Conservation (phyloP, 202 grass and related monocot species). For the Setaria viridis region DNA sequence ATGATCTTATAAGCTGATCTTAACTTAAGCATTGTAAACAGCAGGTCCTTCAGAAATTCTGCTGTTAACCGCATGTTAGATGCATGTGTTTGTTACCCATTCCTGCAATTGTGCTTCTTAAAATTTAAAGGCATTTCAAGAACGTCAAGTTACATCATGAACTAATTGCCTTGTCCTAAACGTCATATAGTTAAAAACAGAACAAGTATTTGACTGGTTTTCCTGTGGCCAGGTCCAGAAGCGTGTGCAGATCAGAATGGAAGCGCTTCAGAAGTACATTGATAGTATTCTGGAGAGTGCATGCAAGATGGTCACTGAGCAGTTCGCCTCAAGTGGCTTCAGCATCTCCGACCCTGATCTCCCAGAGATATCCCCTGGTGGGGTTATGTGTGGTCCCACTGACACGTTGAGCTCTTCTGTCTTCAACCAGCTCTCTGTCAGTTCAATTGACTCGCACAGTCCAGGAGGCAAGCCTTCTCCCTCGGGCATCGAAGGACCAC, state of each 20-base stretch:
- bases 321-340: constrained; percentile 72
- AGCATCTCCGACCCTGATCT: constrained; percentile 60
- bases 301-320: constrained; percentile 92
- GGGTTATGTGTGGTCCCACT: constrained; percentile 51
- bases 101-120: not conserved
- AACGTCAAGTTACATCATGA: not conserved
- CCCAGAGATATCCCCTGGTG: constrained; percentile 50
- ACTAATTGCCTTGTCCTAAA: too few relatives aligned
- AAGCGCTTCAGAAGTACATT: constrained; percentile 93
- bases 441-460: constrained; percentile 68
- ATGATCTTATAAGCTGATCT: not conserved
- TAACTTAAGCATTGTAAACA: constrained; percentile 4
- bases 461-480: constrained; percentile 59
- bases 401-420: constrained; percentile 74
- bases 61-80: not conserved
- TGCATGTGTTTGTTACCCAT: constrained; percentile 12
- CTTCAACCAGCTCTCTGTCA: constrained; percentile 83
- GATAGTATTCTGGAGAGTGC: constrained; percentile 83
- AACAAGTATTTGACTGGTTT: not conserved
- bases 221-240: constrained; percentile 77
- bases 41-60: constrained; percentile 12
- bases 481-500: constrained; percentile 62
- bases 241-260: constrained; percentile 93
- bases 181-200: too few relatives aligned
- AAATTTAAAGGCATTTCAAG: not conserved